Evolutionary conservation across 1,284 basidiomycete species (phyloP).

Genomic region (Coniferiporia weirii): DNA sequence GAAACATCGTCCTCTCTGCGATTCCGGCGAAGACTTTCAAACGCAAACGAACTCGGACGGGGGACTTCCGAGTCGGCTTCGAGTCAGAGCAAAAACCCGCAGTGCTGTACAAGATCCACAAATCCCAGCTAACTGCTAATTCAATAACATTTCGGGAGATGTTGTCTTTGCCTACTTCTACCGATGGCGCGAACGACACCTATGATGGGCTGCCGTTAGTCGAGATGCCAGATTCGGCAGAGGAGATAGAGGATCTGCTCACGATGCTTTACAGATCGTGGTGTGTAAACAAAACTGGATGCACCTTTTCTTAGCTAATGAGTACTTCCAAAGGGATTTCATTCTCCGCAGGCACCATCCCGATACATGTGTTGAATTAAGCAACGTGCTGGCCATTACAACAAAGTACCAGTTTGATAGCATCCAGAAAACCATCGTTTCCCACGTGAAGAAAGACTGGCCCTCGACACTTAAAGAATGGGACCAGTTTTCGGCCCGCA

Average conservation of each 20-base stretch:
- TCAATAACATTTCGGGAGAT: neutral
- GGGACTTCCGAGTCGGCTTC: neutral
- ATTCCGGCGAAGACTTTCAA: neutral
- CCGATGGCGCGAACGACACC: neutral
- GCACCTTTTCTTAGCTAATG: neutral
- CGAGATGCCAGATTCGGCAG: neutral
- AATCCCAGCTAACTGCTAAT: neutral
- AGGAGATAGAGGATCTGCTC: neutral
- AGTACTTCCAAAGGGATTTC: neutral
- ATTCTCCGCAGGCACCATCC: neutral
- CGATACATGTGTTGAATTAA: neutral
- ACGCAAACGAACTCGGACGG: too few relatives aligned
- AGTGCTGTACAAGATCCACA: neutral
- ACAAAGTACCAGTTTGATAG: neutral
- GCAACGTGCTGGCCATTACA: neutral
- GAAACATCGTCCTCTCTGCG: slow-evolving; percentile 1
- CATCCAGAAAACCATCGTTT: neutral
- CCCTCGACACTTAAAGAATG: neutral
- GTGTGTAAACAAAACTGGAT: neutral
- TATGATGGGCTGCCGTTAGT: neutral
- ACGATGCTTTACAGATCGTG: neutral
- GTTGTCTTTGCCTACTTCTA: neutral
- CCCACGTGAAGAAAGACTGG: neutral
- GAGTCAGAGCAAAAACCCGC: neutral
- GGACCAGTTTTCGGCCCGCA: neutral